phyloP scores from a whole-genome alignment of 441 rosid species.

The Jatropha multifida region DNA sequence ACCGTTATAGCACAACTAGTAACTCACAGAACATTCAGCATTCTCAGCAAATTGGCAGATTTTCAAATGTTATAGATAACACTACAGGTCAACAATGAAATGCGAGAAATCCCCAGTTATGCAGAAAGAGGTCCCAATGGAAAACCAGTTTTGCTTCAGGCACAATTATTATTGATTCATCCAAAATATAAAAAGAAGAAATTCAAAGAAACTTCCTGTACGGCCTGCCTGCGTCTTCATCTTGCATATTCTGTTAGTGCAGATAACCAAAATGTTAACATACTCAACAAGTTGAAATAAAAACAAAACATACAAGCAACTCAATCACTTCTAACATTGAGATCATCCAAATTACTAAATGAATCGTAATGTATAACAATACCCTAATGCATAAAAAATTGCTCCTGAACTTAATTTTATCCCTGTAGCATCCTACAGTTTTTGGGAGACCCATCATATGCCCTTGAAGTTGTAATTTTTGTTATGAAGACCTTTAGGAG shows the following conservation, averaged over 20 bases:
- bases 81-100: not conserved
- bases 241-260: conserved; percentile 70
- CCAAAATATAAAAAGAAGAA: not conserved
- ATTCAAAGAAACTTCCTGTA: conserved; percentile 65
- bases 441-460: too few species aligned
- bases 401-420: too few species aligned
- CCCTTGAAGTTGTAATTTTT: too few species aligned
- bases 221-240: conserved; percentile 80
- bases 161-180: conserved; percentile 25
- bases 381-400: too few species aligned
- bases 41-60: conserved; percentile 4
- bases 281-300: not conserved
- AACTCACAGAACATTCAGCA: not conserved
- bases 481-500: too few species aligned
- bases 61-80: not conserved
- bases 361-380: too few species aligned
- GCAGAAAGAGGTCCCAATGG: not conserved
- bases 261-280: not conserved
- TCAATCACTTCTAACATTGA: not conserved
- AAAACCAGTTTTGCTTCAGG: conserved; percentile 3
- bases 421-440: too few species aligned
- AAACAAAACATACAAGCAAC: not conserved
- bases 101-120: not conserved
- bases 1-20: not conserved
- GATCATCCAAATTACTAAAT: not conserved